These are phyloP conservation scores for Kodamaea plutei DNA, from an alignment of 1,139 yeast species.

Conservation along the genomic window DNA sequence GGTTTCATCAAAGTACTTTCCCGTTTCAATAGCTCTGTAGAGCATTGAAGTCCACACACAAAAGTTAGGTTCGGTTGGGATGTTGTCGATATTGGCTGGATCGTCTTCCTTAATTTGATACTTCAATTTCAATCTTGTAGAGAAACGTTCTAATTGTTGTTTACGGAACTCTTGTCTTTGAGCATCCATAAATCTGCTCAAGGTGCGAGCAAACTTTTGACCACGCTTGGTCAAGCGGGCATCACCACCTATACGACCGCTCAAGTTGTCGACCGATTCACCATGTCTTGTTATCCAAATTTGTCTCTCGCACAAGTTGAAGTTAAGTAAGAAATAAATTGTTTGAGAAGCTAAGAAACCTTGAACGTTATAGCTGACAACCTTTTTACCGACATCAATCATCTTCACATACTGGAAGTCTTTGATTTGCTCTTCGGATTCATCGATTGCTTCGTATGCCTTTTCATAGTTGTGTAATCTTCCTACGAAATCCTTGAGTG, in stretches of 20 bases:
- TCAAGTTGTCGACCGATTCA: constrained; percentile 78
- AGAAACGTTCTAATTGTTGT: constrained; percentile 55
- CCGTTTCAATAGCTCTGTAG: constrained; percentile 71
- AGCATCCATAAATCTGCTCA: constrained; percentile 68
- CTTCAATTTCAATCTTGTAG: constrained; percentile 38
- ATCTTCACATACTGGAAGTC: constrained; percentile 85
- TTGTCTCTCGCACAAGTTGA: constrained; percentile 85
- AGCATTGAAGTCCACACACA: constrained; percentile 95
- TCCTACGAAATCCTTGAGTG: constrained; percentile 76
- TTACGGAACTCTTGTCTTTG: constrained; percentile 70
- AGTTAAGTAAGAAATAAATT: constrained; percentile 82
- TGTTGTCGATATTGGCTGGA: constrained; percentile 24
- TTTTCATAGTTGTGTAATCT: constrained; percentile 79
- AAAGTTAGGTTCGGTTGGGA: constrained; percentile 64
- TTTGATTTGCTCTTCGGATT: constrained; percentile 51
- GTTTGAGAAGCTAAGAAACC: constrained; percentile 94
- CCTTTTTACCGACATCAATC: constrained; percentile 94
- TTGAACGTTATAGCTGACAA: constrained; percentile 84
- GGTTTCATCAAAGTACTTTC: constrained; percentile 66
- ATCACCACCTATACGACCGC: constrained; percentile 92
- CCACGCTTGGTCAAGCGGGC: constrained; percentile 80
- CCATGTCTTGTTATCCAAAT: constrained; percentile 97
- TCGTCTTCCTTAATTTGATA: constrained; percentile 31
- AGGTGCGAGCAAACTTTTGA: constrained; percentile 61
- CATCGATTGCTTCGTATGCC: constrained; percentile 89